phyloP scores from a whole-genome alignment of 2,329 filamentous ascomycete genomes.

The Alternaria hordeiaustralica region DNA sequence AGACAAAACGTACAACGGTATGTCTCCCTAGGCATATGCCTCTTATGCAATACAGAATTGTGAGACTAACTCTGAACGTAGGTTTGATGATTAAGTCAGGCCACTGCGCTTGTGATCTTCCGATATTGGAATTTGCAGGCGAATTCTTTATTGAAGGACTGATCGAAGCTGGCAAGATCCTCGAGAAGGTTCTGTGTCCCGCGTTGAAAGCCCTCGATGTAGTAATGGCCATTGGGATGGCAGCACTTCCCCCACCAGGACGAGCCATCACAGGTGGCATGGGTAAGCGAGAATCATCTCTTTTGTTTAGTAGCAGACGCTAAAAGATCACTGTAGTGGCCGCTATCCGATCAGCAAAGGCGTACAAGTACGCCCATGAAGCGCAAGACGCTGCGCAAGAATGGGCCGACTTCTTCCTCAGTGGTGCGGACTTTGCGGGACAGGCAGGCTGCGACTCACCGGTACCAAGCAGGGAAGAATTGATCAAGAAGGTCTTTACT shows the following conservation, averaged over 20 bases:
- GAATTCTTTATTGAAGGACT: not conserved
- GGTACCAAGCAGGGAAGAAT: not conserved
- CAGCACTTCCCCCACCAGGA: not conserved
- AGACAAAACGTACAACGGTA: not conserved
- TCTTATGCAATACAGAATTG: too few species aligned
- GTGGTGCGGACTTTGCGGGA: not conserved
- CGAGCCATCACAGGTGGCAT: not conserved
- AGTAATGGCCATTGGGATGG: not conserved
- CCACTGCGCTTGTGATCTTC: not conserved
- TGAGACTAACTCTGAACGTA: too few species aligned
- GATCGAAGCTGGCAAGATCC: not conserved
- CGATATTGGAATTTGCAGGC: not conserved
- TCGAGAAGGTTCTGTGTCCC: not conserved
- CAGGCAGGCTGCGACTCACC: accelerated
- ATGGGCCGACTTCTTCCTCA: not conserved
- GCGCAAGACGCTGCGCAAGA: not conserved
- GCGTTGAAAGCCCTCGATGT: not conserved
- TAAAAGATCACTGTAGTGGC: not conserved
- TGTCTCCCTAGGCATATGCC: not conserved
- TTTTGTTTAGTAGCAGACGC: not conserved
- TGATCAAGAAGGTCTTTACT: not conserved
- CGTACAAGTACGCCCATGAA: not conserved
- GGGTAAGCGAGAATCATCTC: not conserved
- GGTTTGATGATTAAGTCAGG: too few species aligned
- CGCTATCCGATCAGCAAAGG: not conserved